Percentiles rank a stretch among this genome's conserved stretches.
Evolutionary conservation across 768 basidiomycete genomes (phyloP).

Genomic region (Amylocystis lapponica): DNA sequence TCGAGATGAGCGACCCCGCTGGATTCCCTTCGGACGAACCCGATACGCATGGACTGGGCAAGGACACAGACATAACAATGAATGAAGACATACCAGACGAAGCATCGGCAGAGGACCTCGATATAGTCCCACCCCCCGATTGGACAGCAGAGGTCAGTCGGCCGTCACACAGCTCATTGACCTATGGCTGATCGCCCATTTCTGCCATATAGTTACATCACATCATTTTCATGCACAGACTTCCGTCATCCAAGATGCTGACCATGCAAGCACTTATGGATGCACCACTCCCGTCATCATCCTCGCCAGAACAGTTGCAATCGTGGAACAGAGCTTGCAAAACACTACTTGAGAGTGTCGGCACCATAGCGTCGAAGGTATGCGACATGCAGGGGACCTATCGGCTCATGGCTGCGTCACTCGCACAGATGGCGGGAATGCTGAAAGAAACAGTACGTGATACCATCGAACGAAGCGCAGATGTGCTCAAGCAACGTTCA

Average conservation of each 20-base stretch:
- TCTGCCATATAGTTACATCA: slow-evolving; percentile 43
- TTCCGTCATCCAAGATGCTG: slow-evolving; percentile 29
- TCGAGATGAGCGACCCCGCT: slow-evolving; percentile 23
- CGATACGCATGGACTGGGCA: no score
- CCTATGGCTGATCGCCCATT: not conserved
- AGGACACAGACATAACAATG: no score
- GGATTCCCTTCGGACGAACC: no score
- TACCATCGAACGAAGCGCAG: slow-evolving; percentile 26
- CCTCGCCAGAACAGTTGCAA: slow-evolving; percentile 19
- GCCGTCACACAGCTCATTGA: not conserved
- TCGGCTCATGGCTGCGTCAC: slow-evolving; percentile 8
- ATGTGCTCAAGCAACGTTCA: slow-evolving; percentile 17
- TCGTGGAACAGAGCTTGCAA: slow-evolving; percentile 40
- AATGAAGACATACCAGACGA: slow-evolving; percentile 25
- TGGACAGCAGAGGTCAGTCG: slow-evolving; percentile 51
- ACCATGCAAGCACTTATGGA: slow-evolving; percentile 53
- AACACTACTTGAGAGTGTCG: slow-evolving; percentile 41
- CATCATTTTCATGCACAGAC: slow-evolving; percentile 54
- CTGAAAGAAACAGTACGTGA: slow-evolving; percentile 12
- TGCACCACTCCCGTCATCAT: slow-evolving; percentile 21
- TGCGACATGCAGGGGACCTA: slow-evolving; percentile 9
- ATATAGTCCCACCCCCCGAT: slow-evolving; percentile 30
- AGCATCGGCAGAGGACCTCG: slow-evolving; percentile 20
- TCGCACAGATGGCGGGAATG: slow-evolving; percentile 19
- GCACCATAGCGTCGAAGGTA: slow-evolving; percentile 15